phyloP scores from a whole-genome alignment of 1,284 basidiomycete genomes.

The Pisolithus thermaeus region DNA sequence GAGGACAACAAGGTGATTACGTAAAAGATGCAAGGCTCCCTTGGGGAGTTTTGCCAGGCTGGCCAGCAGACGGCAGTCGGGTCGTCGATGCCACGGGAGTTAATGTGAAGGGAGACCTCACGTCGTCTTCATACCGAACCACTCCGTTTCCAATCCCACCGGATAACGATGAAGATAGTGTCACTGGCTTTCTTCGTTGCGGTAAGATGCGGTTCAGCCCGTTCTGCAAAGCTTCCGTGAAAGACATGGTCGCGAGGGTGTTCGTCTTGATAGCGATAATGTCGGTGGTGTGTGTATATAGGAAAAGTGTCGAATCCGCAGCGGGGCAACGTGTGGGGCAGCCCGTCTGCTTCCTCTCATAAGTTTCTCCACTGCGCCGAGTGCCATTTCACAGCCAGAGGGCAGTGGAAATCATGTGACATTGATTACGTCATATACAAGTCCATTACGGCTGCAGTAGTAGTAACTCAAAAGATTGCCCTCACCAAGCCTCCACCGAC shows the following conservation, averaged over 20 bases:
- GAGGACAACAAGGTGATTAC: slow-evolving; percentile 44
- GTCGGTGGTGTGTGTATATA: slow-evolving; percentile 1
- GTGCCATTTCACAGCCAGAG: neutral
- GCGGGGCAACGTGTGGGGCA: neutral
- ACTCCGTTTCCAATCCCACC: slow-evolving; percentile 48
- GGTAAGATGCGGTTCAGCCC: slow-evolving; percentile 28
- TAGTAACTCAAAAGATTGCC: slow-evolving; percentile 37
- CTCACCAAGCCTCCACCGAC: slow-evolving; percentile 35
- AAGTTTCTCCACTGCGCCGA: neutral
- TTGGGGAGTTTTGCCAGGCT: slow-evolving; percentile 11
- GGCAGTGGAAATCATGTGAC: slow-evolving; percentile 17
- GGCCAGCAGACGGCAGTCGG: slow-evolving; percentile 7
- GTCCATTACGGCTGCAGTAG: neutral
- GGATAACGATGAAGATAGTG: slow-evolving; percentile 30
- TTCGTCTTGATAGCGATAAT: neutral
- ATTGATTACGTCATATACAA: slow-evolving; percentile 14
- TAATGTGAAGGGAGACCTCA: slow-evolving; percentile 34
- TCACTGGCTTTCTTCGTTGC: slow-evolving; percentile 3
- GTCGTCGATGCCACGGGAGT: slow-evolving; percentile 3
- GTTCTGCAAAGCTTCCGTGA: slow-evolving; percentile 25
- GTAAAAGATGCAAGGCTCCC: slow-evolving; percentile 35
- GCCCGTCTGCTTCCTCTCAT: neutral
- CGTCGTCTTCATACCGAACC: slow-evolving; percentile 61
- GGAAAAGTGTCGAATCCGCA: slow-evolving; percentile 10
- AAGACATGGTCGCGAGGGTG: slow-evolving; percentile 7